Base-by-base conservation (phyloP, 805 yeast genomes). In the Metschnikowia cubensis region DNA sequence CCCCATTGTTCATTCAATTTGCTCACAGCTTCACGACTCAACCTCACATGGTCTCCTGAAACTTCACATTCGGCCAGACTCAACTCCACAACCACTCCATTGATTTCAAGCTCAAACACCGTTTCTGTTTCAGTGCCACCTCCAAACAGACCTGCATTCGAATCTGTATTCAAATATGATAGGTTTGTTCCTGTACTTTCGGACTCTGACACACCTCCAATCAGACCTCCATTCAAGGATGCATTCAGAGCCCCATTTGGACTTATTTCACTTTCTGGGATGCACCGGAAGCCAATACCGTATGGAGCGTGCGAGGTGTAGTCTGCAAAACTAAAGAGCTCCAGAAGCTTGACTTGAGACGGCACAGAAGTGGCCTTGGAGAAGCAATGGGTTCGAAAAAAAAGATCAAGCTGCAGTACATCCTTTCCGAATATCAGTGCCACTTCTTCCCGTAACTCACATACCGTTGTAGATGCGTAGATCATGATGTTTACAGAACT, bases 31-130 rank as follows among this genome's bases (percentile, higher is more conserved):
- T 41, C 37, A 1, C 54, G 48, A 15, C 52, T 51, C 22, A 56
- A 22, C 35, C 48, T 20, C n/a, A 53, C 21, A 14, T 34, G 31
- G 10, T 51, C 53, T 13, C 37, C 40, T 1, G 48, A 49, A 25
- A 56, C 10, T 8, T 48, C 48, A 41, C 58, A 56, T 41, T 56
- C 59, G 5, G 54, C 35, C 13, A 48, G 54, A 6, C 52, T 42
- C 18, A 56, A 41, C 21, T 42, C 46, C 34, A 55, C 43, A 4
- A 35, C 39, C 13, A 42, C 13, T n/a, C 51, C 58, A 31, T 45
- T 34, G 17, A 45, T 7, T 3, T 40, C 38, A 20, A 56, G 29
- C n/a, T 48, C 53, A 42, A 50, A 56, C 8, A 29, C 22, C 5
- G 8, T 13, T 36, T 35, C 38, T 20, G 20, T 35, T n/a, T 25